Conservation (phyloP, 768 basidiomycete species). For the Phanerochaete sordida region DNA sequence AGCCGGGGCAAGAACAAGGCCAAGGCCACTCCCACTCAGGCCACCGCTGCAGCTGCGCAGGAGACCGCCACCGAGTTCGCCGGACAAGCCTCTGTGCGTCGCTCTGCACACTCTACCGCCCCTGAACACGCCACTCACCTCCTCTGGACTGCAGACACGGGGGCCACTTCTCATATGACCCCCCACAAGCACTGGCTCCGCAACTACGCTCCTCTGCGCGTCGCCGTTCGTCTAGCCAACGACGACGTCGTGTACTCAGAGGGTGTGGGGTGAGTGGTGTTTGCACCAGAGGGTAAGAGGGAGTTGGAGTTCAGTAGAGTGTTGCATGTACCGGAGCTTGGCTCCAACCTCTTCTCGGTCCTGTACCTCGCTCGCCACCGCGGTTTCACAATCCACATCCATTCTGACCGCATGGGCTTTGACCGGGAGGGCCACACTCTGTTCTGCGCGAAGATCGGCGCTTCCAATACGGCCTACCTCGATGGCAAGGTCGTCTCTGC, state of each 20-base stretch:
- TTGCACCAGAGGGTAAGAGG: constrained; percentile 15
- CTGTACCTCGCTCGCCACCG: neutral
- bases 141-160: no score
- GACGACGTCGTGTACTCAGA: constrained; percentile 18
- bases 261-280: constrained; percentile 25
- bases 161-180: no score
- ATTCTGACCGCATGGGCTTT: constrained; percentile 9
- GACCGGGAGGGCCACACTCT: constrained; percentile 9
- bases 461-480: neutral
- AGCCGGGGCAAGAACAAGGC: no score
- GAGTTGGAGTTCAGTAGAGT: constrained; percentile 15
- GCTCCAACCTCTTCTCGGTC: constrained; percentile 14
- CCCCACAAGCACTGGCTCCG: constrained; percentile 29
- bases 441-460: constrained; percentile 7
- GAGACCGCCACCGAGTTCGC: no score
- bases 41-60: no score
- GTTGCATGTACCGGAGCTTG: constrained; percentile 23
- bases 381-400: constrained; percentile 10
- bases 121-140: no score
- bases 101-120: no score
- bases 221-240: constrained; percentile 23
- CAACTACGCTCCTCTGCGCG: constrained; percentile 7
- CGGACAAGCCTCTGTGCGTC: no score
- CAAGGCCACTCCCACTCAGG: no score
- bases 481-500: constrained; percentile 18